Conservation (phyloP, 1,139 yeast genomes). For the Diutina siamensis region DNA sequence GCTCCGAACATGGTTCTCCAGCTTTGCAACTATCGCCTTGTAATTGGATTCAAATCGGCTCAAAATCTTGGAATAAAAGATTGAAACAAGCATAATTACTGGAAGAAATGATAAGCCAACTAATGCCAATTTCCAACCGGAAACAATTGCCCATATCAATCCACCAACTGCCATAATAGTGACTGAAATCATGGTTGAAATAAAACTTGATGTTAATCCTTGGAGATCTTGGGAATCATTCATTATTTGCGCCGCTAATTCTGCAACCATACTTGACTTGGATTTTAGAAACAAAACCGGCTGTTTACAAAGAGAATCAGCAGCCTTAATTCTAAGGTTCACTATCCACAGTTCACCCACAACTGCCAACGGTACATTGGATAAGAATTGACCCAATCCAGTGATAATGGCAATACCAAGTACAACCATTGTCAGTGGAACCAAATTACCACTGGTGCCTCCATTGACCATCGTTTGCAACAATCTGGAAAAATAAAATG, state of each 20-base stretch:
- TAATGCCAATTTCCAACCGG: conserved; percentile 83
- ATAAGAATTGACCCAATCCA: conserved; percentile 43
- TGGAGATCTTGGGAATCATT: conserved; percentile 77
- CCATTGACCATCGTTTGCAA: conserved; percentile 39
- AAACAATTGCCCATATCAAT: conserved; percentile 58
- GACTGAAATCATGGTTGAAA: conserved; percentile 43
- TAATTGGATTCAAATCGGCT: conserved; percentile 47
- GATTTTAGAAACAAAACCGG: conserved; percentile 43
- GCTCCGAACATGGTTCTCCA: conserved; percentile 50
- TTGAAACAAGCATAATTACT: conserved; percentile 38
- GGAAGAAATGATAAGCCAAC: conserved; percentile 75
- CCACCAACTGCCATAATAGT: conserved; percentile 47
- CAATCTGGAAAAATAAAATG: conserved; percentile 63
- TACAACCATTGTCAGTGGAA: no score
- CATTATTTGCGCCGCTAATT: conserved; percentile 55
- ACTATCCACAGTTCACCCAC: conserved; percentile 64
- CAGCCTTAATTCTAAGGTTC: conserved; percentile 37
- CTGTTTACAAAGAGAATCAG: conserved; percentile 39
- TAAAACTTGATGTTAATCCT: conserved; percentile 46
- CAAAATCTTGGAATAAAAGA: conserved; percentile 39
- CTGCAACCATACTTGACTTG: conserved; percentile 34
- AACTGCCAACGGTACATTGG: conserved; percentile 39
- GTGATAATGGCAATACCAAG: conserved; percentile 49
- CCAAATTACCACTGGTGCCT: no score
- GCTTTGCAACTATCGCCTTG: conserved; percentile 40